A percentile compares a stretch with the other conserved stretches of the same genome.
These are phyloP conservation scores for Aspergillus awamori DNA, from an alignment of 2,329 filamentous ascomycete species.

Conservation along the genomic window DNA sequence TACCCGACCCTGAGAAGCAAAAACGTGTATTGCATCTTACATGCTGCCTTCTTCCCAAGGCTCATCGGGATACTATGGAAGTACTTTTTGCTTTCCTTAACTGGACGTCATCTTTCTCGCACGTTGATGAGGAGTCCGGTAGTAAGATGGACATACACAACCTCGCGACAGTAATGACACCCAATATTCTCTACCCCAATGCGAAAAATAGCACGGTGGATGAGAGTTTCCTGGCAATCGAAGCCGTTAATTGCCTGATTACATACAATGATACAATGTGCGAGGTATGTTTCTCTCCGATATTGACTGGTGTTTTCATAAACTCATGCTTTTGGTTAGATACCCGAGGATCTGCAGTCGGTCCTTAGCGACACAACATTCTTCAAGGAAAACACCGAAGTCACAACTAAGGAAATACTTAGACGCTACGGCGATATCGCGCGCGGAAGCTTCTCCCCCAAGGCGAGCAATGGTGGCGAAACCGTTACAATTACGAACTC, in stretches of 20 bases:
- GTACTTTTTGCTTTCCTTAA: conserved; percentile 95
- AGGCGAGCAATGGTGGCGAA: conserved; percentile 55
- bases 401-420: conserved; percentile 96
- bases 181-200: conserved; percentile 83
- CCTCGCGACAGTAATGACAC: conserved; percentile 93
- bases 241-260: conserved; percentile 88
- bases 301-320: background rate
- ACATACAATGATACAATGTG: conserved; percentile 95
- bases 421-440: conserved; percentile 86
- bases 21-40: conserved; percentile 85
- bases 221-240: conserved; percentile 90
- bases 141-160: conserved; percentile 99
- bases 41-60: conserved; percentile 89
- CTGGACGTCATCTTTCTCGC: conserved; percentile 96
- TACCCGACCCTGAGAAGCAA: conserved; percentile 77
- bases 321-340: conserved; percentile 55
- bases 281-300: conserved; percentile 66
- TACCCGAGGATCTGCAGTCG: conserved; percentile 86
- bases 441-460: conserved; percentile 64
- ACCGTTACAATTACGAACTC: conserved; percentile 50
- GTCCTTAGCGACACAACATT: conserved; percentile 81
- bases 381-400: conserved; percentile 79
- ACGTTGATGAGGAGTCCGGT: conserved; percentile 93
- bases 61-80: conserved; percentile 90
- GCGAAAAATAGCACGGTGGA: conserved; percentile 72